phyloP scores from a whole-genome alignment of 2,329 filamentous ascomycete genomes.

The Colletotrichum endophyticum region DNA sequence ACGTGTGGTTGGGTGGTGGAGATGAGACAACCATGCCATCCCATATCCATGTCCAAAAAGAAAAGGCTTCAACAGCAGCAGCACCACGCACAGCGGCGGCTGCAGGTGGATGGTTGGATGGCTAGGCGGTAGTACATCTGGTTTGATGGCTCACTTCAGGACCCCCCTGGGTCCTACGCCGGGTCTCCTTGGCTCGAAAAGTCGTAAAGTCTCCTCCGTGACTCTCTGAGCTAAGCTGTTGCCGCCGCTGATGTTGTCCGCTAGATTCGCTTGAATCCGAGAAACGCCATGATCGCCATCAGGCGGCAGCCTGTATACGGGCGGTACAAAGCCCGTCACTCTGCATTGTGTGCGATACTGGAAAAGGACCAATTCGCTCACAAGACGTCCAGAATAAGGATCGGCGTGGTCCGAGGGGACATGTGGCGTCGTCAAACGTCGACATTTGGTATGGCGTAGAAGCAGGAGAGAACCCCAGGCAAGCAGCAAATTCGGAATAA shows the following conservation, averaged over 20 bases:
- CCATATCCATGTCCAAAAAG: background rate
- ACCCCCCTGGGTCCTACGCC: background rate
- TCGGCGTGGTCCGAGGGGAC: background rate
- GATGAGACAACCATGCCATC: slow-evolving; percentile 17
- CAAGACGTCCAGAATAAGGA: background rate
- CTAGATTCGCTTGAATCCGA: slow-evolving; percentile 1
- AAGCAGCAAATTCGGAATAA: background rate
- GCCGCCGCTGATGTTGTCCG: background rate
- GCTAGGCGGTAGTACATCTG: background rate
- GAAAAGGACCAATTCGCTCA: background rate
- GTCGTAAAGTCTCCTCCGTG: background rate
- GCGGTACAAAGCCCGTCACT: background rate
- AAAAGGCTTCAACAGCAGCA: slow-evolving; percentile 5
- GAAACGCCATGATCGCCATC: slow-evolving; percentile 10
- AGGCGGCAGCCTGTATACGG: background rate
- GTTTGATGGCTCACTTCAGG: background rate
- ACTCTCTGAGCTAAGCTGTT: background rate
- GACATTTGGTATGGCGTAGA: background rate
- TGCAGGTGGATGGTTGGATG: slow-evolving; percentile 15
- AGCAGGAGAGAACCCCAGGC: background rate
- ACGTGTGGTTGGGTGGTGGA: slow-evolving; percentile 9
- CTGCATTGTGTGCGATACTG: background rate
- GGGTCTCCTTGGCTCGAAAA: background rate
- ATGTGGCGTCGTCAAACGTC: slow-evolving; percentile 7
- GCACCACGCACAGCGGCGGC: background rate